Percentiles rank a stretch among this genome's conserved stretches.
Conservation (phyloP, 1,284 basidiomycete species). For the Baeospora myosura region DNA sequence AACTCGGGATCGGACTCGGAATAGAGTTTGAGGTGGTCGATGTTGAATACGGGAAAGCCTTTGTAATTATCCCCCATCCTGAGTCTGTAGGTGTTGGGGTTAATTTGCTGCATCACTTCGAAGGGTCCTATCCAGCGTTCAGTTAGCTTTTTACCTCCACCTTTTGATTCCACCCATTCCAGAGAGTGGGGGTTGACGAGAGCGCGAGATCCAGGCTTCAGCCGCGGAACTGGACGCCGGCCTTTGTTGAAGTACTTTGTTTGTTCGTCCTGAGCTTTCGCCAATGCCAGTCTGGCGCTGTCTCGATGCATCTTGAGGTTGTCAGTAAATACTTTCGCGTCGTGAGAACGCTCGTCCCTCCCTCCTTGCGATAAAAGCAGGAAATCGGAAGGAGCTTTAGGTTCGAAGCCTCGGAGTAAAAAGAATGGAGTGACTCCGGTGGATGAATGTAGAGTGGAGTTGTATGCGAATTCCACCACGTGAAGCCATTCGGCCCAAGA, state of each 20-base stretch:
- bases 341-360: no score
- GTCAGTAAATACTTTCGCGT: not conserved
- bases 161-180: not conserved
- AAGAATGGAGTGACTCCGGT: conserved; percentile 6
- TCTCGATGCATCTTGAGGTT: not conserved
- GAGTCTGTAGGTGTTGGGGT: not conserved
- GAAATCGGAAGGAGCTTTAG: not conserved
- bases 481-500: conserved; percentile 22
- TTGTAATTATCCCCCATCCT: not conserved
- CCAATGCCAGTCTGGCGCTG: not conserved
- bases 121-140: not conserved
- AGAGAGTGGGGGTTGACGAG: conserved; percentile 1
- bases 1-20: not conserved
- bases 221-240: not conserved
- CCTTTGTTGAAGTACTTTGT: not conserved
- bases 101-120: not conserved
- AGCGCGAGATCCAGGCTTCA: not conserved
- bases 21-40: not conserved
- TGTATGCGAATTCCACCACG: conserved; percentile 15
- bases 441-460: conserved; percentile 5
- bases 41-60: not conserved
- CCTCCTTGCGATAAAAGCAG: not conserved
- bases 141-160: not conserved
- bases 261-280: not conserved
- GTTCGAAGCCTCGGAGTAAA: conserved; percentile 5